A percentile compares a stretch with the other conserved stretches of the same genome.
These are phyloP conservation scores for Paecilomyces niveus DNA, from an alignment of 2,329 filamentous ascomycete species.

Conservation along the genomic window DNA sequence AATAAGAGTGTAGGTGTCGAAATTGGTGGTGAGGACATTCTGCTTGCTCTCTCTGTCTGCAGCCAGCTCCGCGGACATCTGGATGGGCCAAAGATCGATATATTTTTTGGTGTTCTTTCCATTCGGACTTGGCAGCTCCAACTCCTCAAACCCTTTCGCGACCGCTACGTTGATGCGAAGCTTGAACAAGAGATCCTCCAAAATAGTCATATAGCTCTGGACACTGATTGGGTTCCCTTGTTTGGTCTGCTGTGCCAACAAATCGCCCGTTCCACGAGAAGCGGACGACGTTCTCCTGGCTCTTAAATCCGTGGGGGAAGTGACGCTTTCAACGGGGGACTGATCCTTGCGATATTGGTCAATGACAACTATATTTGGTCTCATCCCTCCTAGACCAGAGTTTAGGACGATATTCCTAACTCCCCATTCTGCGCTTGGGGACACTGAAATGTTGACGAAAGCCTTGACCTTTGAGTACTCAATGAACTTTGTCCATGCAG, in stretches of 20 bases:
- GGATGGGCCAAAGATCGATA: slow-evolving; percentile 86
- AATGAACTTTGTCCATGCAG: slow-evolving; percentile 78
- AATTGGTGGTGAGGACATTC: slow-evolving; percentile 74
- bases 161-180: slow-evolving; percentile 79
- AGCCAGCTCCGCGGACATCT: slow-evolving; percentile 80
- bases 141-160: slow-evolving; percentile 68
- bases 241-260: slow-evolving; percentile 56
- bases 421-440: slow-evolving; percentile 77
- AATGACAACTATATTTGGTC: slow-evolving; percentile 79
- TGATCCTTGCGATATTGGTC: slow-evolving; percentile 62
- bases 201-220: slow-evolving; percentile 69
- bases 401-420: slow-evolving; percentile 74
- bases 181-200: slow-evolving; percentile 72
- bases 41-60: slow-evolving; percentile 56
- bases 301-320: slow-evolving; percentile 27
- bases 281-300: slow-evolving; percentile 12
- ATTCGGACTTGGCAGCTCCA: slow-evolving; percentile 62
- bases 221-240: slow-evolving; percentile 62
- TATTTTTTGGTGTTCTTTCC: slow-evolving; percentile 61
- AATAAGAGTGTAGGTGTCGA: slow-evolving; percentile 86
- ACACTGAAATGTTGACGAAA: slow-evolving; percentile 80
- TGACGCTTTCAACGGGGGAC: slow-evolving; percentile 52
- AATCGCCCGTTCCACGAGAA: slow-evolving; percentile 8
- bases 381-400: slow-evolving; percentile 77
- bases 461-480: slow-evolving; percentile 82